Percentiles rank a stretch among this genome's conserved stretches.
phyloP scores from a whole-genome alignment of 768 basidiomycete genomes.

The Naganishia friedmannii region DNA sequence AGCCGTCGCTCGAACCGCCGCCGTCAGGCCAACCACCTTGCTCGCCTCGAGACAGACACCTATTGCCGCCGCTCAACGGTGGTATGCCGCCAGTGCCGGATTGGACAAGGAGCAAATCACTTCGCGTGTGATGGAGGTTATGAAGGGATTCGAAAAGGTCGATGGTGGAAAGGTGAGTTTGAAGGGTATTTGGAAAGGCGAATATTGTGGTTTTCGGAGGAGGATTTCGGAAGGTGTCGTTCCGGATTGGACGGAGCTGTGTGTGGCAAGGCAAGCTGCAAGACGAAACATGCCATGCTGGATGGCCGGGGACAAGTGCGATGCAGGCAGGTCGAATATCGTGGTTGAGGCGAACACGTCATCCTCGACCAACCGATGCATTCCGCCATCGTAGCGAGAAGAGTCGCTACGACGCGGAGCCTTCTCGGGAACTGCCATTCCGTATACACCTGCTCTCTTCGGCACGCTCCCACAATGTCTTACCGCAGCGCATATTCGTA shows the following conservation, averaged over 20 bases:
- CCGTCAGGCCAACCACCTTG: constrained; percentile 24
- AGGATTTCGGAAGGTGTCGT: too few species aligned
- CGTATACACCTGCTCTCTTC: not conserved
- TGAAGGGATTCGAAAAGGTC: constrained; percentile 88
- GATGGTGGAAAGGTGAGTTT: constrained; percentile 66
- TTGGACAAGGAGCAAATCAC: constrained; percentile 69
- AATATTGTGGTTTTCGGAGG: not conserved
- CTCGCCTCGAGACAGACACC: constrained; percentile 10
- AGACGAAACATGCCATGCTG: not conserved
- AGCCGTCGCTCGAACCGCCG: constrained; percentile 28
- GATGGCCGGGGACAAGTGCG: not conserved
- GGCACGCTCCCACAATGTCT: not conserved
- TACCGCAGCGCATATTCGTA: too few species aligned
- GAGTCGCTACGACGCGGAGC: too few species aligned
- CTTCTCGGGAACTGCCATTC: too few species aligned
- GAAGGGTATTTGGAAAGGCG: not conserved
- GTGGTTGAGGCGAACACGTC: not conserved
- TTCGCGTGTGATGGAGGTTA: constrained; percentile 71
- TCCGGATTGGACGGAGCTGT: too few species aligned
- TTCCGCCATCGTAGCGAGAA: not conserved
- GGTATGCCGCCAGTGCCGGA: constrained; percentile 66
- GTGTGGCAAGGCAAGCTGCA: not conserved
- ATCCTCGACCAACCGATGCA: not conserved
- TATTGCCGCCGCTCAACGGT: constrained; percentile 28
- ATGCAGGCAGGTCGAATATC: not conserved